Evolutionary conservation across 495 filamentous ascomycete genomes (phyloP).

Genomic region (Lindgomyces ingoldianus): DNA sequence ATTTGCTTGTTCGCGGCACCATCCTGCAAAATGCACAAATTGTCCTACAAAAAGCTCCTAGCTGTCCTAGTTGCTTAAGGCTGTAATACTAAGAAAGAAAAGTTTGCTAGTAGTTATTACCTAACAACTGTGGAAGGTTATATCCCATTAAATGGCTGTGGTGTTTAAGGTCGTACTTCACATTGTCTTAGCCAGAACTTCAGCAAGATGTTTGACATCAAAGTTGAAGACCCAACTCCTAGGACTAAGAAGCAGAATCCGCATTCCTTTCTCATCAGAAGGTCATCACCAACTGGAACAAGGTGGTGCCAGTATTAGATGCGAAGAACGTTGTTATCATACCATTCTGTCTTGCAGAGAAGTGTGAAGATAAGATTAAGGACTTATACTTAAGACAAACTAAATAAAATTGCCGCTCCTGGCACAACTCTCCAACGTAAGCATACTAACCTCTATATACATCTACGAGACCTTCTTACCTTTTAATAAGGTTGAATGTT

Average conservation of each 20-base stretch:
- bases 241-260: slow-evolving; percentile 70
- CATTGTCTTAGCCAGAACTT: slow-evolving; percentile 97
- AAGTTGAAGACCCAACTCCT: slow-evolving; percentile 82
- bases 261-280: slow-evolving; percentile 76
- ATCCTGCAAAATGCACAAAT: too few relatives aligned
- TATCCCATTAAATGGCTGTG: slow-evolving; percentile 88
- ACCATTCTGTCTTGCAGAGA: slow-evolving; percentile 75
- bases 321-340: slow-evolving; percentile 88
- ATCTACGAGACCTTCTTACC: too few relatives aligned
- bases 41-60: slow-evolving; percentile 88
- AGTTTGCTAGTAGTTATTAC: slow-evolving; percentile 93
- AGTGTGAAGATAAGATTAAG: slow-evolving; percentile 94
- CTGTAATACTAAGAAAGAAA: slow-evolving; percentile 89
- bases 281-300: slow-evolving; percentile 79
- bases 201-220: slow-evolving; percentile 97
- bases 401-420: too few relatives aligned
- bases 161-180: slow-evolving; percentile 92
- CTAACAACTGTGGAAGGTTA: slow-evolving; percentile 80
- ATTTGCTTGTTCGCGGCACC: too few relatives aligned
- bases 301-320: slow-evolving; percentile 87
- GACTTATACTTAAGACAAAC: too few relatives aligned
- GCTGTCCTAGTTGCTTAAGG: slow-evolving; percentile 92
- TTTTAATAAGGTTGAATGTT: too few relatives aligned
- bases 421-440: too few relatives aligned
- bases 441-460: too few relatives aligned